These are phyloP conservation scores for Talaromyces piceae DNA, from an alignment of 2,329 filamentous ascomycete species.

Conservation along the genomic window DNA sequence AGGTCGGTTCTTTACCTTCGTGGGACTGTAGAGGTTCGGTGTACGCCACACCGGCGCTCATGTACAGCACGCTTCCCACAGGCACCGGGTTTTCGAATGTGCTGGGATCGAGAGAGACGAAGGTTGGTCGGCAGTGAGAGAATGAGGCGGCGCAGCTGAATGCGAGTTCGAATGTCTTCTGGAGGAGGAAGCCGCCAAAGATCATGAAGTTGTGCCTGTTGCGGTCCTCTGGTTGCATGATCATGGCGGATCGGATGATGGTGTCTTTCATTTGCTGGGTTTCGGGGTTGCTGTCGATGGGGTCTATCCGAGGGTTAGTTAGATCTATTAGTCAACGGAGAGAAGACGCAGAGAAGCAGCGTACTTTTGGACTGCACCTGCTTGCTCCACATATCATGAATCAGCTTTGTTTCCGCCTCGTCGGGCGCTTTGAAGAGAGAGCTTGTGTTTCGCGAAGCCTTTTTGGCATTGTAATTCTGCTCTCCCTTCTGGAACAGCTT, in stretches of 20 bases:
- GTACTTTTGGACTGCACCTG: constrained; percentile 56
- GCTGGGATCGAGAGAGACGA: constrained; percentile 64
- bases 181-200: constrained; percentile 67
- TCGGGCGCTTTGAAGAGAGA: constrained; percentile 62
- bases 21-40: constrained; percentile 49
- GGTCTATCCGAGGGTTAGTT: not conserved
- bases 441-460: constrained; percentile 52
- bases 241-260: constrained; percentile 57
- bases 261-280: constrained; percentile 57
- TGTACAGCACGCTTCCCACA: constrained; percentile 65
- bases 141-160: constrained; percentile 69
- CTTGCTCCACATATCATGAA: constrained; percentile 66
- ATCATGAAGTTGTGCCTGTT: constrained; percentile 71
- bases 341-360: constrained; percentile 9
- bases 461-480: constrained; percentile 60
- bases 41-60: constrained; percentile 65
- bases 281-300: constrained; percentile 47
- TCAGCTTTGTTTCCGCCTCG: constrained; percentile 62
- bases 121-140: constrained; percentile 61
- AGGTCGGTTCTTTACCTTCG: constrained; percentile 34
- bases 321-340: not conserved
- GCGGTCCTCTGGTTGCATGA: constrained; percentile 68
- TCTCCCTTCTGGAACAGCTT: constrained; percentile 56
- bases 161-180: constrained; percentile 67
- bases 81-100: constrained; percentile 70